Base-by-base conservation (phyloP, 768 basidiomycete genomes). In the Tubosaeta sp. region DNA sequence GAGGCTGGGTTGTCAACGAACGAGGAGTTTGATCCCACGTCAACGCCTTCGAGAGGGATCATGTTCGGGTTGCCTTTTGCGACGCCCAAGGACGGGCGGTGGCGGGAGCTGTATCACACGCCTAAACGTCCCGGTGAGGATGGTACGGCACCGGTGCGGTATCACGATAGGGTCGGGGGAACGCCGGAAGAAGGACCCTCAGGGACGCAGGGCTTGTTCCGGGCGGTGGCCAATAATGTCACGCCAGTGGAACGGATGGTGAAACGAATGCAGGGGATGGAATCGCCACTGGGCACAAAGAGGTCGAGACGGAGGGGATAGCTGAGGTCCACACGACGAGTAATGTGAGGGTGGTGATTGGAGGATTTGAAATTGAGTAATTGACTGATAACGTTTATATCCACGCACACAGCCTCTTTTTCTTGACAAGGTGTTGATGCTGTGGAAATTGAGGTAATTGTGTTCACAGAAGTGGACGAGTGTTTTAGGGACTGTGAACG, bases 21-120 rank as follows among this genome's bases (percentile, higher is more conserved):
- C 5, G 81, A 84, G 16, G 82, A 82, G 38, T 91, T 89, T 61
- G 88, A 91, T 65, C 87, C 88, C 6, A 82, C 83, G 25, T 85
- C 86, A 17, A 90, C 88, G 9, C 88, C 88, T 4, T 90, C 88
- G n/a, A 74, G 88, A 41, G 86, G 88, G 5, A 82, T 88, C 59
- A 81, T 74, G 60, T 82, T 87, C 59, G 75, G 74, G 39, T 62
- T 68, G 14, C 70, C 82, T 3, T 85, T 85, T 59, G 70, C 77
- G 37, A 86, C 84, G 17, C 85, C 85, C n/a, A 87, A 84, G 65
- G 75, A 75, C 43, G 74, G 66, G 31, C 57, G 71, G 33, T 83
- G 80, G 79, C 63, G 51, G 7, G 72, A 74, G 7, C 51, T 76
- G 47, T 81, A 80, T 65, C 79, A 80, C 44, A 84, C 83, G 9